Conservation (phyloP, 768 basidiomycete genomes). For the Trametes punicea region DNA sequence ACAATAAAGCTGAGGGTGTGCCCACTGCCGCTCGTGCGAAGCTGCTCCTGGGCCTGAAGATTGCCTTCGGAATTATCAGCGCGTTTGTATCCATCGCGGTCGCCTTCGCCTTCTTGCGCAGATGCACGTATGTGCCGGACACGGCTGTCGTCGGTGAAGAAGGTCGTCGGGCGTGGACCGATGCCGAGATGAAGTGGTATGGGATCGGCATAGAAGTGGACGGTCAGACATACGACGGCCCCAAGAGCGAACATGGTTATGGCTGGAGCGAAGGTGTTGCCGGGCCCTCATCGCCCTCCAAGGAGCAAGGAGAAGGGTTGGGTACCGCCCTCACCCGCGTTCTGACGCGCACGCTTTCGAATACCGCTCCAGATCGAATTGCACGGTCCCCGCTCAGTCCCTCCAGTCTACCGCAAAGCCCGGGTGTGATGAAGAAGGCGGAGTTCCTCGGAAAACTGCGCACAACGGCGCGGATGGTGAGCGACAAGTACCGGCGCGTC, state of each 20-base stretch:
- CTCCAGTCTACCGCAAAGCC: conserved; percentile 34
- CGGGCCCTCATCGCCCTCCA: not conserved
- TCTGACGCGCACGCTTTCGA: conserved; percentile 21
- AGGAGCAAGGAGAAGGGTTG: not conserved
- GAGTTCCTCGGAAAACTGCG: conserved; percentile 65
- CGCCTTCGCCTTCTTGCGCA: conserved; percentile 52
- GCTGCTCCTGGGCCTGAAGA: conserved; percentile 54
- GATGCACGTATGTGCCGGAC: conserved; percentile 56
- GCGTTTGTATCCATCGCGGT: conserved; percentile 53
- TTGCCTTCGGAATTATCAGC: conserved; percentile 62
- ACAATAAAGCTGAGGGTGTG: conserved; percentile 29
- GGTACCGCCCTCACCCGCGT: conserved; percentile 32
- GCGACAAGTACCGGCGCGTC: conserved; percentile 47
- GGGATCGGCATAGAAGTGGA: conserved; percentile 41
- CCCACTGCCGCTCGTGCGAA: conserved; percentile 44
- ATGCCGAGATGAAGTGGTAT: conserved; percentile 69
- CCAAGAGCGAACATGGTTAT: conserved; percentile 29
- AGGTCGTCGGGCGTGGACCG: conserved; percentile 54
- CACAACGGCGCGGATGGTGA: conserved; percentile 65
- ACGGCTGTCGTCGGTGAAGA: conserved; percentile 59
- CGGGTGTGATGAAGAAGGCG: conserved; percentile 64
- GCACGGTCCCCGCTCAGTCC: conserved; percentile 16
- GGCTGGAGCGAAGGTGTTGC: conserved; percentile 29
- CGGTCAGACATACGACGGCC: conserved; percentile 10
- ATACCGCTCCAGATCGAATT: not conserved